Evolutionary conservation across 2,329 filamentous ascomycete species (phyloP), one percentile per base, ranked within the genome.

Genomic region (Pseudogymnoascus sp.): DNA sequence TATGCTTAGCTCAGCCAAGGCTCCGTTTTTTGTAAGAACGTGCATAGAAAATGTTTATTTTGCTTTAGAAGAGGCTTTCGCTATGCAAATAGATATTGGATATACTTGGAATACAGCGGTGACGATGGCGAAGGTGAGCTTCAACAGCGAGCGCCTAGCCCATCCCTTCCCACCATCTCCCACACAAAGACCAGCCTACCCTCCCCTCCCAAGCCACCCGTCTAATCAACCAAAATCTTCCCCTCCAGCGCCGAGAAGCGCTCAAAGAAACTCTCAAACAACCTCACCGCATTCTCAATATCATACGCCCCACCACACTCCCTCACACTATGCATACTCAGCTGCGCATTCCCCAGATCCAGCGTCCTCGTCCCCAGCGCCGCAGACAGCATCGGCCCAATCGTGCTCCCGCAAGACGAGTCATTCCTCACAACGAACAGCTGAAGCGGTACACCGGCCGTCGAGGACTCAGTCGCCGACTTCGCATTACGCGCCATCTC

Each of bases 371-470:
- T 86, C 61, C 94, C 94, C 68, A 97, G 78, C 62, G 87, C 87
- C 22, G 93, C 91, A 60, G 89, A 89, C 50, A 97, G 80, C 86
- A 97, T 97, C n/a, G 94, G 94, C 0, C 94, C 94, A 70, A 99
- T 99, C 36, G 94, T 99, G 77, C 90, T 93, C 61, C 94, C 94
- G 74, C 94, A 99, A 59, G 89, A 85, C 3, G 89, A 94, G 73
- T 99, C 94, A 75, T 99, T 99, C 71, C 92, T 85, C 53, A 97
- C 93, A 39, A 99, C 94, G 70, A 97, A 97, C 38, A 97, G 79
- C 77, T 99, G 94, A 60, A 99, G 81, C 12, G 94, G 94, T 18
- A 97, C 91, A 22, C 85, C 86, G 15, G 82, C 83, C 35, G 80
- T 77, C 53, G 82, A 84, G 6, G 64, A 66, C 0, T 68, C 69